Percentiles rank a stretch among this genome's conserved stretches.
Evolutionary conservation across 2,329 filamentous ascomycete genomes (phyloP).

Genomic region (Madurella fahalii): DNA sequence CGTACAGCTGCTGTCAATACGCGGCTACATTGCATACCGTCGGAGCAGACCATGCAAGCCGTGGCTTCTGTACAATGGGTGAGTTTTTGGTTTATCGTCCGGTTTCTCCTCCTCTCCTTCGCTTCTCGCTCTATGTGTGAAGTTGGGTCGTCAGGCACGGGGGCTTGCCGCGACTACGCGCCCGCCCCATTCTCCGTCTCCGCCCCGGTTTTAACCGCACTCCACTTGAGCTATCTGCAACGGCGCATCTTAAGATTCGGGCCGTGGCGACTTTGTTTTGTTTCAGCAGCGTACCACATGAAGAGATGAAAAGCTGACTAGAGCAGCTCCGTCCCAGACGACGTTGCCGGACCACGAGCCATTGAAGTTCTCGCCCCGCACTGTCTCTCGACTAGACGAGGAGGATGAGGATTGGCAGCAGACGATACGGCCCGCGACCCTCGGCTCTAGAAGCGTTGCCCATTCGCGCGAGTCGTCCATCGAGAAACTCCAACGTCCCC

Average conservation of each 20-base stretch:
- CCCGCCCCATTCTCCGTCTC: constrained; percentile 8
- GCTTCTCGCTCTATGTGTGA: not conserved
- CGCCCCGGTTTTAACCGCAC: constrained; percentile 11
- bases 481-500: constrained; percentile 45
- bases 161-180: not conserved
- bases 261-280: not conserved
- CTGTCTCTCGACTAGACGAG: constrained; percentile 50
- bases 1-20: not conserved
- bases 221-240: constrained; percentile 2
- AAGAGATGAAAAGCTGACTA: constrained; percentile 14
- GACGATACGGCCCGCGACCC: constrained; percentile 45
- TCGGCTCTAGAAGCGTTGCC: constrained; percentile 41
- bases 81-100: constrained; percentile 13
- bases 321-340: constrained; percentile 55
- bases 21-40: constrained; percentile 4
- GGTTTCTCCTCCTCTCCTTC: not conserved
- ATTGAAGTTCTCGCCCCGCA: constrained; percentile 48
- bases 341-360: constrained; percentile 54
- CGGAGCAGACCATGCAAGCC: constrained; percentile 25
- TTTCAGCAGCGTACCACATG: constrained; percentile 1
- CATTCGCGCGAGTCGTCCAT: constrained; percentile 58
- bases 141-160: not conserved
- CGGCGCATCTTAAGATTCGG: not conserved
- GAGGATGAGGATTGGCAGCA: constrained; percentile 51
- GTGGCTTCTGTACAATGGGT: constrained; percentile 28